Conservation (phyloP, 768 basidiomycete genomes). For the Arthromyces matolae region DNA sequence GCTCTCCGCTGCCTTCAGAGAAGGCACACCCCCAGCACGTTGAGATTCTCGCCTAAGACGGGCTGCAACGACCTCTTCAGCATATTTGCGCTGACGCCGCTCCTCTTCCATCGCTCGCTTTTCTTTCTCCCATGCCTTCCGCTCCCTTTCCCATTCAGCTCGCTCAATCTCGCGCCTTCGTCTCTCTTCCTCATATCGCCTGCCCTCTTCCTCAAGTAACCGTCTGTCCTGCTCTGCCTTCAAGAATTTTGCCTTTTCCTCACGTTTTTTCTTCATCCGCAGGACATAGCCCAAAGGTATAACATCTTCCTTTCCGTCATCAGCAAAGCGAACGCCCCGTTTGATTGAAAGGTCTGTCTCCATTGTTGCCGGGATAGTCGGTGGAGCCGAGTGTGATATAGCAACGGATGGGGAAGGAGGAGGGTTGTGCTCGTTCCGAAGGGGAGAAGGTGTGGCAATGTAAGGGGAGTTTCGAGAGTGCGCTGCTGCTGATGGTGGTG, state of each 20-base stretch:
- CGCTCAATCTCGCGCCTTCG: conserved; percentile 43
- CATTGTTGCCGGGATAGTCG: conserved; percentile 9
- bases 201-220: conserved; percentile 44
- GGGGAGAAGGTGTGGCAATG: conserved; percentile 45
- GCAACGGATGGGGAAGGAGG: conserved; percentile 11
- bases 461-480: conserved; percentile 31
- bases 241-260: conserved; percentile 68
- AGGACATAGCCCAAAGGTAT: conserved; percentile 69
- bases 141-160: conserved; percentile 48
- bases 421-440: conserved; percentile 38
- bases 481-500: conserved; percentile 20
- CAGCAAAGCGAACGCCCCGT: conserved; percentile 63
- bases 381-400: conserved; percentile 7
- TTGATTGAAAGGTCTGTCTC: conserved; percentile 29
- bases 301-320: conserved; percentile 63
- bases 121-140: conserved; percentile 43
- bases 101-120: conserved; percentile 52
- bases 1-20: conserved; percentile 23
- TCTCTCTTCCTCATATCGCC: conserved; percentile 40
- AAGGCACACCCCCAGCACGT: conserved; percentile 42
- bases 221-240: conserved; percentile 56
- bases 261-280: conserved; percentile 67
- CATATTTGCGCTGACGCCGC: conserved; percentile 46
- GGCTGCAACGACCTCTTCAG: conserved; percentile 59
- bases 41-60: conserved; percentile 57